Evolutionary conservation across 2,329 filamentous ascomycete genomes (phyloP).

Genomic region (Fusarium graminum): DNA sequence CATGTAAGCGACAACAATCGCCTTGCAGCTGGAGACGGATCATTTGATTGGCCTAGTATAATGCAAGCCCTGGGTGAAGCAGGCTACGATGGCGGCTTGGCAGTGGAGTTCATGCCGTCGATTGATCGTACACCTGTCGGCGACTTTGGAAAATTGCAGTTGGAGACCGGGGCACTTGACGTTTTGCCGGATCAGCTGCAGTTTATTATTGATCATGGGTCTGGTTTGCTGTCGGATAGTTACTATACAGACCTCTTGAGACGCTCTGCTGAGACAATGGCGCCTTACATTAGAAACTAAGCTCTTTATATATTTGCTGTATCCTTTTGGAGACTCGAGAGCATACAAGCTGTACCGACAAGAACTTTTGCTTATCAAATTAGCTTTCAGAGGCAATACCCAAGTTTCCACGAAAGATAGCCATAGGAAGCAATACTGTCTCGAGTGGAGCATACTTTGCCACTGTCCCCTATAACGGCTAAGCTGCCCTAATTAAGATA

Average conservation of each 20-base stretch:
- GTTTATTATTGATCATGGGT: conserved; percentile 41
- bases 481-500: too few relatives aligned
- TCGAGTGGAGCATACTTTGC: too few relatives aligned
- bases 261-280: conserved; percentile 25
- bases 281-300: conserved; percentile 6
- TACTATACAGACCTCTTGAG: conserved; percentile 32
- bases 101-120: conserved; percentile 41
- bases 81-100: conserved; percentile 29
- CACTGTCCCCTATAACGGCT: too few relatives aligned
- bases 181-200: conserved; percentile 31
- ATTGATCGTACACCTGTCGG: conserved; percentile 38
- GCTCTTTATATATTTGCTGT: background rate
- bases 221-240: conserved; percentile 21
- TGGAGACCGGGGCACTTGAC: conserved; percentile 22
- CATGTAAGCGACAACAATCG: conserved; percentile 38
- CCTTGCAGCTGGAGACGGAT: conserved; percentile 35
- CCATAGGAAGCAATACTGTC: too few relatives aligned
- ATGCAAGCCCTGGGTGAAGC: conserved; percentile 21
- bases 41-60: conserved; percentile 34
- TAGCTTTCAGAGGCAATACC: too few relatives aligned
- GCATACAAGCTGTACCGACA: too few relatives aligned
- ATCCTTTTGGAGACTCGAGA: too few relatives aligned
- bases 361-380: too few relatives aligned
- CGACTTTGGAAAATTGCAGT: conserved; percentile 21
- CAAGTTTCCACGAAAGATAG: too few relatives aligned